Evolutionary conservation across 2,329 filamentous ascomycete genomes (phyloP), one percentile per base, ranked within the genome.

Genomic region (Mariannaea sp.): DNA sequence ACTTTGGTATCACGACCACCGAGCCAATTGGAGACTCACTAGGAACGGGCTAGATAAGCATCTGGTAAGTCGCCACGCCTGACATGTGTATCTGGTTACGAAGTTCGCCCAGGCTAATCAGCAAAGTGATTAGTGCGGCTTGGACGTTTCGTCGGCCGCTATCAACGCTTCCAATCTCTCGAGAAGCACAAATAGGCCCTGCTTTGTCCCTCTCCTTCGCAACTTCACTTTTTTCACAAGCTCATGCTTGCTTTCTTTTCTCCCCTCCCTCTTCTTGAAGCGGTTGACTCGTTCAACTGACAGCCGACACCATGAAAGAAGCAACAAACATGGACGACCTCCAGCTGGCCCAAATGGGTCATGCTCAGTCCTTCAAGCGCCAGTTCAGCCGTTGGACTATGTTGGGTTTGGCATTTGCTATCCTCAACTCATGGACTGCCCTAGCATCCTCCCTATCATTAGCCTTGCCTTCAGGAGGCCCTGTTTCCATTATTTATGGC

Each of bases 401-500:
- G 76, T 65, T 77, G 5, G 75, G 75, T 0, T 57, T 77, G 9
- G 74, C 75, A 7, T 77, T 77, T 60, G 75, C 75, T n/a, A 77
- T 78, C 26, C 65, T 78, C 16, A 78, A 78, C 64, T 70, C 73
- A 13, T 78, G 75, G 75, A 78, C 76, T 1, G 76, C 76, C 1
- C 72, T 79, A 2, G 73, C 76, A 5, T 74, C 75, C 2, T 77
- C 74, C 2, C 70, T 79, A 5, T 72, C 71, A 1, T 65, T 79
- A 4, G 75, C 75, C 22, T 72, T 92, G 14, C 85, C 88, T 0
- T 87, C 82, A 14, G 88, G 89, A 0, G 62, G 61, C 0, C 61
- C 49, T 85, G 87, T 1, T 80, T 84, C 32, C 46, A 86, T 91
- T 12, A 80, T 92, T 29, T 92, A 88, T 88, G 88, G 69, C 7